Conservation (phyloP, 306 rosid species). For the Sicyos baderoa region DNA sequence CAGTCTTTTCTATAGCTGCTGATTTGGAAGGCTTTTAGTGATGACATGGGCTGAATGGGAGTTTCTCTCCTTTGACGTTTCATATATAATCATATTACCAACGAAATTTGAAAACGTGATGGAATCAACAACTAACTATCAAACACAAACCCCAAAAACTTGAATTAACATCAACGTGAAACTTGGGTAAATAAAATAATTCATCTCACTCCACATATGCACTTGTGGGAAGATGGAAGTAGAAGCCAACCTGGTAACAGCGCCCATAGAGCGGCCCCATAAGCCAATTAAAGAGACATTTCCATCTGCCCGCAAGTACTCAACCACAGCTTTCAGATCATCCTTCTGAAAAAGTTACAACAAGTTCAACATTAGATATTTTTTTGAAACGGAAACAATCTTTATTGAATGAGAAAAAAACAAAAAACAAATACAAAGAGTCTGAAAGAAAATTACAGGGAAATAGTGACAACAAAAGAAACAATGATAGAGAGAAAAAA, state of each 20-base stretch:
- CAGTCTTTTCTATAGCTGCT: neutral
- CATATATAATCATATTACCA: neutral
- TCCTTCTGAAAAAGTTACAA: slow-evolving; percentile 56
- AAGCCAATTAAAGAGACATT: slow-evolving; percentile 87
- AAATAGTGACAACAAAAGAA: too few relatives aligned
- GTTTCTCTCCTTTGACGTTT: neutral
- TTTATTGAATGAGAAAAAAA: too few relatives aligned
- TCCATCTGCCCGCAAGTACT: slow-evolving; percentile 77
- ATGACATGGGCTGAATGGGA: neutral
- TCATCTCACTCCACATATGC: slow-evolving; percentile 3
- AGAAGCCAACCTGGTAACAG: slow-evolving; percentile 69
- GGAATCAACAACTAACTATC: neutral
- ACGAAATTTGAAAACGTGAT: neutral
- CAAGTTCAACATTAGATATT: neutral
- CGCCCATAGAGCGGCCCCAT: slow-evolving; percentile 99
- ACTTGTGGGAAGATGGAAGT: slow-evolving; percentile 17
- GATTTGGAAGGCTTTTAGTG: neutral
- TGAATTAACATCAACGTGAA: neutral
- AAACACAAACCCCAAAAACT: neutral
- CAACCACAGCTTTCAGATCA: slow-evolving; percentile 70
- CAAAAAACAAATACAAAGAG: too few relatives aligned
- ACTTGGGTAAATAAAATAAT: neutral
- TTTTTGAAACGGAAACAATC: too few relatives aligned
- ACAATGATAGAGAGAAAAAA: too few relatives aligned
- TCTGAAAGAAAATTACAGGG: too few relatives aligned